Evolutionary conservation across 1,284 basidiomycete species (phyloP).

Genomic region (Boletellus deceptivus): DNA sequence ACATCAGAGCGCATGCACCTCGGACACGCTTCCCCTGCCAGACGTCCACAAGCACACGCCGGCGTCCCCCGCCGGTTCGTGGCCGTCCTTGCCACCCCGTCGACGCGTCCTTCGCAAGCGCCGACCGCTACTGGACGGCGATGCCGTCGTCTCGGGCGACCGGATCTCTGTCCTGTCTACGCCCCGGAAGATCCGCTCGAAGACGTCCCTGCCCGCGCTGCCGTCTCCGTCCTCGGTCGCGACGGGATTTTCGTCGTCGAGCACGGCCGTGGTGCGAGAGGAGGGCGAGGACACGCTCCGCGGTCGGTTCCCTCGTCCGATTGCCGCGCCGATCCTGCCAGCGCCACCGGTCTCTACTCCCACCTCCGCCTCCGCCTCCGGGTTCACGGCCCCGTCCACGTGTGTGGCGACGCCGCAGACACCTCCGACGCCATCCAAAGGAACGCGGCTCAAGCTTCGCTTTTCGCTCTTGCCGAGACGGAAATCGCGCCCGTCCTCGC

Average conservation of each 20-base stretch:
- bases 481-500: conserved; percentile 23
- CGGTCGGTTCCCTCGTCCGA: conserved; percentile 6
- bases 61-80: conserved; percentile 18
- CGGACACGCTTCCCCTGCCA: conserved; percentile 6
- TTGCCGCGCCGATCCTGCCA: background rate
- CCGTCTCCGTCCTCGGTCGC: conserved; percentile 3
- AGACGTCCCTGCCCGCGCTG: background rate
- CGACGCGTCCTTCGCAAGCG: conserved; percentile 28
- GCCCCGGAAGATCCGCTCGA: conserved; percentile 7
- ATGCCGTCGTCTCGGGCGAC: background rate
- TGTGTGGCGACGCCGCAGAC: background rate
- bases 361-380: too few species aligned
- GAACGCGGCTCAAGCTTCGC: conserved; percentile 13
- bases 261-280: background rate
- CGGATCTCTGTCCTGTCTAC: conserved; percentile 13
- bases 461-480: conserved; percentile 23
- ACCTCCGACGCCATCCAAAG: conserved; percentile 16
- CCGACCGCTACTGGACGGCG: conserved; percentile 19
- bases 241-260: conserved; percentile 1
- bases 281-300: conserved; percentile 8
- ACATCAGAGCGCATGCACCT: conserved; percentile 5
- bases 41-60: conserved; percentile 2
- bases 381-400: background rate
- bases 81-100: conserved; percentile 25
- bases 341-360: background rate